phyloP scores from a whole-genome alignment of 1,139 yeast genomes.

The Taphrina wiesneri region DNA sequence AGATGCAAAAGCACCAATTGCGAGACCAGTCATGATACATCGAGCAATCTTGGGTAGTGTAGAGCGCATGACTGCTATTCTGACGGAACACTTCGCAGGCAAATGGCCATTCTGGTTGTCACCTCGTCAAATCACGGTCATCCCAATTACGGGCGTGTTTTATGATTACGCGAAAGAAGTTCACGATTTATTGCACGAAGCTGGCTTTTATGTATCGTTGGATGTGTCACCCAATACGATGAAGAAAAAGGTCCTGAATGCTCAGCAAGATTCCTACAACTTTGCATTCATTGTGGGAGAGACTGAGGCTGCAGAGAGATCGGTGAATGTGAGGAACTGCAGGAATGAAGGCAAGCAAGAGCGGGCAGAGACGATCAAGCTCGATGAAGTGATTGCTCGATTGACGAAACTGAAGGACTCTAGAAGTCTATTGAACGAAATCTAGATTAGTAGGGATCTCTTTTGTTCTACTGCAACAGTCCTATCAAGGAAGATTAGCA shows the following conservation, averaged over 20 bases:
- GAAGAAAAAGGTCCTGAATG: constrained; percentile 79
- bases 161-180: constrained; percentile 56
- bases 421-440: constrained; percentile 37
- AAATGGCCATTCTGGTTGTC: constrained; percentile 99
- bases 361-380: constrained; percentile 39
- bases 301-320: constrained; percentile 64
- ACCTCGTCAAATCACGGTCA: constrained; percentile 86
- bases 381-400: constrained; percentile 42
- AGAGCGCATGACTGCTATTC: constrained; percentile 86
- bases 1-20: constrained; percentile 39
- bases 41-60: constrained; percentile 94
- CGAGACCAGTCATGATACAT: constrained; percentile 87
- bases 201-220: constrained; percentile 66
- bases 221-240: constrained; percentile 69
- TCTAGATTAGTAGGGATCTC: too few species aligned
- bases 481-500: too few species aligned
- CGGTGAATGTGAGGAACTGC: constrained; percentile 63
- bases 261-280: constrained; percentile 73
- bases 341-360: constrained; percentile 56
- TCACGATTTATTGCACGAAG: constrained; percentile 57
- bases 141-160: constrained; percentile 73
- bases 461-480: too few species aligned
- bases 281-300: constrained; percentile 85
- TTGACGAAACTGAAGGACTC: constrained; percentile 43
- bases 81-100: constrained; percentile 87